phyloP scores from a whole-genome alignment of 192 early-diverging fungal species.

The Coemansia erecta region DNA sequence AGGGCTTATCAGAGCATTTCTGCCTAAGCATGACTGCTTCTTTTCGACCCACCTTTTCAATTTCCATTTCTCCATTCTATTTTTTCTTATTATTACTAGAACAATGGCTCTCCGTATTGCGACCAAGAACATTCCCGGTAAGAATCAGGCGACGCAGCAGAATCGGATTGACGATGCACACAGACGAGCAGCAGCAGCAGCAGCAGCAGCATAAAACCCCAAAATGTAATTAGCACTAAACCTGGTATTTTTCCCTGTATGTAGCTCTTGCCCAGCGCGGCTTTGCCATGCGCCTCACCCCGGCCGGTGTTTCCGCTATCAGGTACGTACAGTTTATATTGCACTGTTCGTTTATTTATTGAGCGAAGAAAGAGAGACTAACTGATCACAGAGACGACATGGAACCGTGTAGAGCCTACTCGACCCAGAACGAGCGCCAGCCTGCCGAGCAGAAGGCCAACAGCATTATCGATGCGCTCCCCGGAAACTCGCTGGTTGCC shows the following conservation, averaged over 20 bases:
- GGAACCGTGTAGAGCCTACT: constrained; percentile 26
- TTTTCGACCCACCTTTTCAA: constrained; percentile 1
- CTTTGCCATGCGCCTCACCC: constrained; percentile 43
- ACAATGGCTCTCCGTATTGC: constrained; percentile 43
- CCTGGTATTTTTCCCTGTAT: background rate
- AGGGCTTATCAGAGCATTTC: too few relatives aligned
- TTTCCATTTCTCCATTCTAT: background rate
- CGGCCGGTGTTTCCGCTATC: constrained; percentile 39
- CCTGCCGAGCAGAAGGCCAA: constrained; percentile 74
- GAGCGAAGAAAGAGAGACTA: background rate
- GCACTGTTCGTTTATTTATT: background rate
- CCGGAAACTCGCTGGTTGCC: constrained; percentile 81
- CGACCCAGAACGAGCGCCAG: constrained; percentile 34
- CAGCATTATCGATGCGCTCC: constrained; percentile 89
- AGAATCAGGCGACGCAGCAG: background rate
- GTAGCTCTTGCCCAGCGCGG: constrained; percentile 53
- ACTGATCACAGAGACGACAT: background rate
- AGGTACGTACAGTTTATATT: constrained; percentile 15
- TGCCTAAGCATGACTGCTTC: background rate
- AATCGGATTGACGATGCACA: background rate
- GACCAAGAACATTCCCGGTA: constrained; percentile 47
- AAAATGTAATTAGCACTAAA: too few relatives aligned
- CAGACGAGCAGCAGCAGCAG: too few relatives aligned
- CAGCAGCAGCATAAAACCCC: background rate
- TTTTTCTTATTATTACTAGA: background rate